Evolutionary conservation across 345 rosid genomes (phyloP).

Genomic region (Arabidopsis suecica): DNA sequence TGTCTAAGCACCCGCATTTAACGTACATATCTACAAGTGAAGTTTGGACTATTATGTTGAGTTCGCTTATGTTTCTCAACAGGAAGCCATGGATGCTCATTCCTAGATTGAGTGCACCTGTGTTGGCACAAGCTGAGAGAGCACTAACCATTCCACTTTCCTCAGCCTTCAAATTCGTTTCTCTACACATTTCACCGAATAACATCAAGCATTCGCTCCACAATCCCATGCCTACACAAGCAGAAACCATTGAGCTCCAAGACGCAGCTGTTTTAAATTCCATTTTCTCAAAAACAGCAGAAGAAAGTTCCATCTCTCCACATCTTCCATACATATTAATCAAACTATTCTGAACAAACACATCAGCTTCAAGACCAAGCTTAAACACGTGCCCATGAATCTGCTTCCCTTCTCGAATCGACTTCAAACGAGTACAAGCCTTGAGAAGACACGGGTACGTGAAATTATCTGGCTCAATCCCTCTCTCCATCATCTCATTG

Average conservation of each 20-base stretch:
- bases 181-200: conserved; percentile 38
- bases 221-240: conserved; percentile 34
- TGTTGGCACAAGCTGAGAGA: conserved; percentile 54
- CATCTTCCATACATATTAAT: conserved; percentile 48
- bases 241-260: conserved; percentile 49
- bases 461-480: conserved; percentile 43
- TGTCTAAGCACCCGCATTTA: conserved; percentile 55
- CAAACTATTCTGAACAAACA: conserved; percentile 46
- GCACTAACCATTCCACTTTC: conserved; percentile 54
- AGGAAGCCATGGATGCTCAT: conserved; percentile 50
- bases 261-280: conserved; percentile 46
- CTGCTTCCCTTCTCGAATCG: conserved; percentile 41
- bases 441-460: conserved; percentile 49
- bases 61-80: conserved; percentile 52
- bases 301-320: conserved; percentile 43
- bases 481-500: conserved; percentile 37
- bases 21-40: conserved; percentile 58
- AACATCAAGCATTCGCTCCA: conserved; percentile 43
- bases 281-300: conserved; percentile 37
- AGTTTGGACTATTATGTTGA: conserved; percentile 54
- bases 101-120: conserved; percentile 51
- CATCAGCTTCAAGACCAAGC: conserved; percentile 43
- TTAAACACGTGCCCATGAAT: conserved; percentile 48
- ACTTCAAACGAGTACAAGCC: conserved; percentile 44
- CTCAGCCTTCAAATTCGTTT: conserved; percentile 44